Conservation (phyloP, 1,139 yeast species). For the Geotrichum bryndzae region DNA sequence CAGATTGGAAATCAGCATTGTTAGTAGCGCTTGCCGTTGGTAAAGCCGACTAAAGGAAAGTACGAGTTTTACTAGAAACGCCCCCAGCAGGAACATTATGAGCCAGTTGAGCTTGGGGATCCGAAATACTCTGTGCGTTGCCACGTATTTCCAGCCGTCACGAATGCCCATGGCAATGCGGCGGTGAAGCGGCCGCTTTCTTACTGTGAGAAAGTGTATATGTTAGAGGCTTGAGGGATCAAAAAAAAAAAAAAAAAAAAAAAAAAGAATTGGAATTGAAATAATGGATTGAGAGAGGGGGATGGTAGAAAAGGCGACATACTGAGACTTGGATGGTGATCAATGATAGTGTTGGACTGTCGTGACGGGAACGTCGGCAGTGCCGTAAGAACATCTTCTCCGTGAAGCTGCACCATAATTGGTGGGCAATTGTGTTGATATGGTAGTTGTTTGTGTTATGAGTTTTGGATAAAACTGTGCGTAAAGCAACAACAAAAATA, state of each 20-base stretch:
- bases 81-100: constrained; percentile 31
- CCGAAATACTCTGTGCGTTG: constrained; percentile 25
- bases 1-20: constrained; percentile 77
- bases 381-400: constrained; percentile 8
- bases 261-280: background rate
- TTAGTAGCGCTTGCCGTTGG: constrained; percentile 57
- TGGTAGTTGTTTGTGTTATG: background rate
- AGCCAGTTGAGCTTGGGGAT: constrained; percentile 36
- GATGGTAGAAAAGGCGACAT: background rate
- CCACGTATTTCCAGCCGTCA: background rate
- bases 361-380: background rate
- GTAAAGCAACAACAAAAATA: background rate
- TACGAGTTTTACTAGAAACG: constrained; percentile 33
- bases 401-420: constrained; percentile 2
- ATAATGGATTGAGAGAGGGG: background rate
- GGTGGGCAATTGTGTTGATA: background rate
- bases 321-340: constrained; percentile 1
- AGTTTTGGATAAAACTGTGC: background rate
- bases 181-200: background rate
- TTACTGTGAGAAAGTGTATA: background rate
- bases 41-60: constrained; percentile 46
- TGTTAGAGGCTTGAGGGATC: background rate
- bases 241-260: no score
- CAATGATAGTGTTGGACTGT: background rate
- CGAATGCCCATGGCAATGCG: background rate